Base-by-base conservation (phyloP, 768 basidiomycete genomes). In the Tulasnella calospora region DNA sequence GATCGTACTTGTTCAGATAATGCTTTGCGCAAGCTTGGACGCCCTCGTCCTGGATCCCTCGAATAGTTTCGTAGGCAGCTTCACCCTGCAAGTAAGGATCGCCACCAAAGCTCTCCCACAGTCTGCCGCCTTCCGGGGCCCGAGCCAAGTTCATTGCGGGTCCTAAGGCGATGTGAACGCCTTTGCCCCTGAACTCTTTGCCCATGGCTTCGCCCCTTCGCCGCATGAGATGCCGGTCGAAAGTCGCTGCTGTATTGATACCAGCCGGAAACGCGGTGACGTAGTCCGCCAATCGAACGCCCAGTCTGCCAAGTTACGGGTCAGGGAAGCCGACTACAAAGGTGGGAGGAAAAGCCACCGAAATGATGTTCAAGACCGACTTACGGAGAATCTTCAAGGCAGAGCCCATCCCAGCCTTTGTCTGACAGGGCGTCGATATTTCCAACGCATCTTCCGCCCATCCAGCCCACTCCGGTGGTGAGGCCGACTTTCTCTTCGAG, bases 11-110 rank as follows among this genome's bases (percentile, higher is more conserved):
- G 84, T 91, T 90, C 80, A 94, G 87, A 73, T 88, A 89, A 83
- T 96, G 94, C 84, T 96, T 96, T 15, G 93, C 94, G 79, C 92
- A 94, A 0, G 94, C 94, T 82, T 94, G 93, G 0, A 95, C 92
- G 51, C 95, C 95, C 12, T 85, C 88, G 33, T 36, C 19, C 82
- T 98, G 95, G 85, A 96, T 84, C 9, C 95, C 95, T 23, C 93
- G 85, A 75, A 96, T 89, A 0, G 94, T 96, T 84, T 95, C 92
- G 79, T 87, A 89, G 0, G 89, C 87, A 17, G 87, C 89, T 82
- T 94, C 94, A 17, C 96, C 94, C n/a, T 89, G 82, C 21, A 97
- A 86, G 85, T 90, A 97, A 0, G 96, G 96, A 83, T 98, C 96
- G 9, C 73, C 79, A 27, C 74, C 81, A 36, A 79, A 79, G n/a